phyloP scores from a whole-genome alignment of 2,329 filamentous ascomycete species.

The Exophiala oligosperma region DNA sequence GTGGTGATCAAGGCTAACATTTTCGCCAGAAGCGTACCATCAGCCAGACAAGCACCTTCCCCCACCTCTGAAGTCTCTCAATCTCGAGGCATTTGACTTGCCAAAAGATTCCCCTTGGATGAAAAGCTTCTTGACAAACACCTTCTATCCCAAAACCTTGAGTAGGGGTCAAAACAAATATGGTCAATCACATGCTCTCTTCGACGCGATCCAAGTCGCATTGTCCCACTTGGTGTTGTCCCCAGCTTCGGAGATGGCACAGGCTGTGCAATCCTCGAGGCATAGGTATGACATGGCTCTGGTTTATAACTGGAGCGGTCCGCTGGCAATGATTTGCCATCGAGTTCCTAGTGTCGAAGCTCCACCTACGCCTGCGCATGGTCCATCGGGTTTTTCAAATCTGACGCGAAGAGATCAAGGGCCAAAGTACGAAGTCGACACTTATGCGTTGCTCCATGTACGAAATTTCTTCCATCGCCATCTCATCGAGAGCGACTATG shows the following conservation, averaged over 20 bases:
- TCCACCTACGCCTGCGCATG: background rate
- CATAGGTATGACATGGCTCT: slow-evolving; percentile 26
- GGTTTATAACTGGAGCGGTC: slow-evolving; percentile 32
- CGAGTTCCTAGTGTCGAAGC: background rate
- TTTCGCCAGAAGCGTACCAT: slow-evolving; percentile 22
- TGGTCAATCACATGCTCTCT: slow-evolving; percentile 21
- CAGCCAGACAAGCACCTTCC: slow-evolving; percentile 9
- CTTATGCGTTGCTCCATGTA: slow-evolving; percentile 38
- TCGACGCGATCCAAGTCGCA: slow-evolving; percentile 31
- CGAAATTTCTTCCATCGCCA: slow-evolving; percentile 46
- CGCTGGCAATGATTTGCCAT: slow-evolving; percentile 31
- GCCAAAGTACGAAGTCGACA: slow-evolving; percentile 28
- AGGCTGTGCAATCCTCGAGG: slow-evolving; percentile 16
- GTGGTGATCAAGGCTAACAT: background rate
- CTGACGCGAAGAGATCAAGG: slow-evolving; percentile 12
- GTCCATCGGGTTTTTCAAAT: slow-evolving; percentile 9
- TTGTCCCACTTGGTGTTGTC: slow-evolving; percentile 36
- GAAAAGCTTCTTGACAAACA: slow-evolving; percentile 20
- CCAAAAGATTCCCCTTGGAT: slow-evolving; percentile 24
- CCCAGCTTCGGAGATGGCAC: slow-evolving; percentile 19
- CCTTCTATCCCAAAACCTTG: slow-evolving; percentile 15
- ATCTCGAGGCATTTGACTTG: slow-evolving; percentile 25
- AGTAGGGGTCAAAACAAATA: slow-evolving; percentile 4
- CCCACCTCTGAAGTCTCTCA: slow-evolving; percentile 20
- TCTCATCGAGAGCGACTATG: slow-evolving; percentile 29